Conservation (phyloP, 2,329 filamentous ascomycete genomes). For the Trichoderma koningii region DNA sequence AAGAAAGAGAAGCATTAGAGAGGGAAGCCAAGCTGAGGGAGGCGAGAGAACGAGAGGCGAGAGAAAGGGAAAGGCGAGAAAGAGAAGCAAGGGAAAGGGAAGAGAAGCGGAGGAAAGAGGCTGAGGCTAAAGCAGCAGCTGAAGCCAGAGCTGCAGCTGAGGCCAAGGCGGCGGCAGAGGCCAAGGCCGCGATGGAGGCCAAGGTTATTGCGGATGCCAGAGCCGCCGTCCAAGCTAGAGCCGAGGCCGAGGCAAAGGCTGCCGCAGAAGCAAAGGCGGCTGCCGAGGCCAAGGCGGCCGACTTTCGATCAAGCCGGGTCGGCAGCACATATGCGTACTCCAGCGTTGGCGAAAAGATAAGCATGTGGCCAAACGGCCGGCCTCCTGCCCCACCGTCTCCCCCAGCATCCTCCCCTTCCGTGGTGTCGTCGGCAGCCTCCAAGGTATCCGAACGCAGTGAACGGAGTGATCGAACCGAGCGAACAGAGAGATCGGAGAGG, state of each 20-base stretch:
- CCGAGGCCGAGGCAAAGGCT: constrained; percentile 34
- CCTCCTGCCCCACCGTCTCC: constrained; percentile 45
- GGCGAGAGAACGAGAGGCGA: constrained; percentile 46
- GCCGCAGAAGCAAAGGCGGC: constrained; percentile 8
- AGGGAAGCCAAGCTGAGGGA: constrained; percentile 35
- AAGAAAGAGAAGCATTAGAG: constrained; percentile 37
- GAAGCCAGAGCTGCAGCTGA: constrained; percentile 37
- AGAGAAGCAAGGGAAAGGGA: constrained; percentile 43
- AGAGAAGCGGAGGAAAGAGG: constrained; percentile 35
- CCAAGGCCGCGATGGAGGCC: constrained; percentile 48
- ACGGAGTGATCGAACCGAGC: constrained; percentile 5
- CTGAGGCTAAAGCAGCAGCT: constrained; percentile 15
- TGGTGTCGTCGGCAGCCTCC: constrained; percentile 17
- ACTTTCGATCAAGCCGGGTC: constrained; percentile 39
- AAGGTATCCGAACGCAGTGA: constrained; percentile 20
- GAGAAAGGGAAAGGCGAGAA: constrained; percentile 37
- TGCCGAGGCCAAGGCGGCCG: constrained; percentile 36
- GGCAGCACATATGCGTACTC: constrained; percentile 63
- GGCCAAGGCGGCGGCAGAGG: constrained; percentile 44
- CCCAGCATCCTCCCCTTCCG: constrained; percentile 8
- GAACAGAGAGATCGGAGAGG: constrained; percentile 6
- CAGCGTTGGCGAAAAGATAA: constrained; percentile 67
- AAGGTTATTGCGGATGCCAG: constrained; percentile 39
- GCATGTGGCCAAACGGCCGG: constrained; percentile 67
- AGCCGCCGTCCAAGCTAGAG: constrained; percentile 42